Evolutionary conservation across 805 yeast genomes (phyloP).

Genomic region (Yarrowia hollandica): DNA sequence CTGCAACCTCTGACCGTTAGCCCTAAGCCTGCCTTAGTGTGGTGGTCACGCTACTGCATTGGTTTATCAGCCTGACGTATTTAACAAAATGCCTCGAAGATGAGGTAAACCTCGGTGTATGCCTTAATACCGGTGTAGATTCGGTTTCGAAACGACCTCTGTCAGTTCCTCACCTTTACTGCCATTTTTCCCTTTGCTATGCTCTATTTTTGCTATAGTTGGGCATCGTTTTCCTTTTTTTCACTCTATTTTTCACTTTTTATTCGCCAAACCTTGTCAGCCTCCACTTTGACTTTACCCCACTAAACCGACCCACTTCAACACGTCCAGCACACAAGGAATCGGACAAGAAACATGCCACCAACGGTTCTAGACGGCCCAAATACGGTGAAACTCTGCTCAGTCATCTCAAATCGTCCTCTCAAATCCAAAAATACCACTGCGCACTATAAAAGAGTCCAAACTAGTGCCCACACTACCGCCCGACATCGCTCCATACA

Average conservation of each 20-base stretch:
- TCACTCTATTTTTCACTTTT: neutral
- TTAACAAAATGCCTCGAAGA: no score
- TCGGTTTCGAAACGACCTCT: no score
- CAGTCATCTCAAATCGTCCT: neutral
- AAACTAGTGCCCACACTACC: neutral
- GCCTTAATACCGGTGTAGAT: no score
- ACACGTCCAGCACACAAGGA: conserved; percentile 9
- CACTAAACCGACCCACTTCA: conserved; percentile 1
- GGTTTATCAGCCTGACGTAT: no score
- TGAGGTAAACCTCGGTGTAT: no score
- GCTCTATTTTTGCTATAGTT: neutral
- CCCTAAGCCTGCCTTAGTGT: neutral
- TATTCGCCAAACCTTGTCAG: neutral
- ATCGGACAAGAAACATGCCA: neutral
- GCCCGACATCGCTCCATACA: neutral
- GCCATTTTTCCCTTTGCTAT: neutral
- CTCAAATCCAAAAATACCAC: neutral
- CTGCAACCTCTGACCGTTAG: neutral
- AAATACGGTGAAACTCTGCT: neutral
- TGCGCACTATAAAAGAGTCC: neutral
- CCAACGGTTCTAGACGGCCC: conserved; percentile 16
- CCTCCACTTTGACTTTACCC: conserved; percentile 2
- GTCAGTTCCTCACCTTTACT: no score
- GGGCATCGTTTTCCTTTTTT: neutral
- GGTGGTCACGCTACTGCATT: neutral